Base-by-base conservation (phyloP, 805 yeast genomes). In the Scheffersomyces coipomensis region DNA sequence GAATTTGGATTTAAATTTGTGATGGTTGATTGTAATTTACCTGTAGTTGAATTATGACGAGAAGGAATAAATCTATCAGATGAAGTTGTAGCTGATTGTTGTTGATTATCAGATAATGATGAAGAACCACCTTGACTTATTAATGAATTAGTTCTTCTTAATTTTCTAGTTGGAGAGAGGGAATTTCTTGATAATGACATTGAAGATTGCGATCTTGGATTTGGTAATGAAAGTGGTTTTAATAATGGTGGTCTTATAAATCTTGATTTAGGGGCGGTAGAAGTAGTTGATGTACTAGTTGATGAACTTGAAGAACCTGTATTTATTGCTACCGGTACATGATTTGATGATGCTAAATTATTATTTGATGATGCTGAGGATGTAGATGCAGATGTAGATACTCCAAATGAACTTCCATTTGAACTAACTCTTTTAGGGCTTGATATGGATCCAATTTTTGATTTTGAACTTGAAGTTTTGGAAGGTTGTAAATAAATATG, bases 11-110 rank as follows among this genome's bases (percentile, higher is more conserved):
- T 12, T 38, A 58, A 69, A 2, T 71, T 73, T n/a, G 53, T 45
- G 13, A 40, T 38, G 11, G 62, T 54, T 11, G 68, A 56, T 32
- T 67, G 58, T 22, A 70, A 52, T 36, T 65, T 66, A n/a, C 69
- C 65, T 3, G 64, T 53, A 2, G 64, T 60, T 3, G 71, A 55
- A 48, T 69, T 69, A 33, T 66, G 67, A 37, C 67, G 61, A 25
- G 71, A 64, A 25, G 75, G 75, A 42, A 70, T 70, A 45, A 70
- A 70, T 35, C 75, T 49, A 50, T 70, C 75, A 3, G 64, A 52
- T 1, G 62, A 46, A n/a, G 49, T 47, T 11, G 55, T 50, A 13
- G 48, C 42, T 3, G 54, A 43, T 31, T 54, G 48, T 39, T 48
- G 48, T 40, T 54, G 47, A 44, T 51, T 50, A 44, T 58, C 53